phyloP scores from a whole-genome alignment of 169 alveolate species.

The Plasmodium gaboni region DNA sequence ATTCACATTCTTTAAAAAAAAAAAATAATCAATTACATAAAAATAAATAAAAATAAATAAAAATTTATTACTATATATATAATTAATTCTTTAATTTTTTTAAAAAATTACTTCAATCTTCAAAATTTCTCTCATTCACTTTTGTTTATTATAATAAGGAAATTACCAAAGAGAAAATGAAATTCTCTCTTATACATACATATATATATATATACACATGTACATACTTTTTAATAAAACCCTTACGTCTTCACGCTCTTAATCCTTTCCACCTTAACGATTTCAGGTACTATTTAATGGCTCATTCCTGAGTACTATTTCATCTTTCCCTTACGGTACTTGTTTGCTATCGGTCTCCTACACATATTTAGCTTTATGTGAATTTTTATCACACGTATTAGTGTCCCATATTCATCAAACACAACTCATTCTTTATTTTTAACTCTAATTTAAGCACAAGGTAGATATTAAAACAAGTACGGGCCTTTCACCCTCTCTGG shows the following conservation, averaged over 20 bases:
- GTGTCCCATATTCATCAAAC: conserved; percentile 89
- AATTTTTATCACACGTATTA: conserved; percentile 83
- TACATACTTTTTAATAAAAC: no score
- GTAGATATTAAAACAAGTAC: conserved; percentile 74
- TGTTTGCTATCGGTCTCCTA: conserved; percentile 95
- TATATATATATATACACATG: no score
- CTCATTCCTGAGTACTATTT: conserved; percentile 93
- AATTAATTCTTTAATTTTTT: not conserved
- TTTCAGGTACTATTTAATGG: conserved; percentile 91
- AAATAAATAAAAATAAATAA: not conserved
- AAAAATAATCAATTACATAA: no score
- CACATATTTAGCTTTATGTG: conserved; percentile 91
- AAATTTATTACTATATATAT: not conserved
- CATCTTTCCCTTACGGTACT: conserved; percentile 96
- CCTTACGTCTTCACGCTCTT: conserved; percentile 78
- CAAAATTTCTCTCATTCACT: conserved; percentile 19
- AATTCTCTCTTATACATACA: conserved; percentile 15
- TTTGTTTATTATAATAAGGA: conserved; percentile 48
- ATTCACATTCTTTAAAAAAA: not conserved
- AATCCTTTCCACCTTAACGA: conserved; percentile 85
- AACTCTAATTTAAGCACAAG: no score
- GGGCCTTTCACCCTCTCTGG: conserved; percentile 94
- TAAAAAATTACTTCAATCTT: not conserved
- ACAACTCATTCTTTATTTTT: conserved; percentile 59
- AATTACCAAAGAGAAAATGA: not conserved